These are phyloP conservation scores for Neocallimastix lanati DNA, from an alignment of 192 early-diverging fungal species.

Conservation along the genomic window DNA sequence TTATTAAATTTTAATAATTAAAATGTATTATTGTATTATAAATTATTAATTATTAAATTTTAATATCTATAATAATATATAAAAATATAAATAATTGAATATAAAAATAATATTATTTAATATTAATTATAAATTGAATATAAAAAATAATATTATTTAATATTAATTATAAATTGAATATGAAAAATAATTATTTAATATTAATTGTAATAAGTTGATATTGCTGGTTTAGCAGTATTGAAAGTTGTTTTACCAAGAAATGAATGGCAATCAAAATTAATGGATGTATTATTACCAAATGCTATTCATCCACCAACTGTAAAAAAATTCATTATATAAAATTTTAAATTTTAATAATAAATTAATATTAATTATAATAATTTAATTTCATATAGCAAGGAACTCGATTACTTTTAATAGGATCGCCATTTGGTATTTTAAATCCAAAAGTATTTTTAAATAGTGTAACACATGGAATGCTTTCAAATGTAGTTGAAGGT, in stretches of 20 bases:
- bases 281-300: neutral
- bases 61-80: too few species aligned
- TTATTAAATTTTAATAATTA: too few species aligned
- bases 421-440: neutral
- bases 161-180: neutral
- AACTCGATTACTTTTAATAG: neutral
- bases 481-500: neutral
- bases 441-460: neutral
- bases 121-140: neutral
- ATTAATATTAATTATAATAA: too few species aligned
- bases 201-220: neutral
- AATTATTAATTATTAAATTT: too few species aligned
- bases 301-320: neutral
- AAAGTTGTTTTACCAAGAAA: neutral
- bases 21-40: too few species aligned
- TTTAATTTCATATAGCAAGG: neutral
- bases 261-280: neutral
- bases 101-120: neutral
- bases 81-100: too few species aligned
- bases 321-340: neutral
- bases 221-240: neutral
- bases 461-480: neutral
- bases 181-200: neutral
- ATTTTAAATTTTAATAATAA: too few species aligned
- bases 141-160: neutral